Percentiles rank a stretch among this genome's conserved stretches.
These are phyloP conservation scores for Apiospora rasikravindrae DNA, from an alignment of 2,329 filamentous ascomycete species.

Conservation along the genomic window DNA sequence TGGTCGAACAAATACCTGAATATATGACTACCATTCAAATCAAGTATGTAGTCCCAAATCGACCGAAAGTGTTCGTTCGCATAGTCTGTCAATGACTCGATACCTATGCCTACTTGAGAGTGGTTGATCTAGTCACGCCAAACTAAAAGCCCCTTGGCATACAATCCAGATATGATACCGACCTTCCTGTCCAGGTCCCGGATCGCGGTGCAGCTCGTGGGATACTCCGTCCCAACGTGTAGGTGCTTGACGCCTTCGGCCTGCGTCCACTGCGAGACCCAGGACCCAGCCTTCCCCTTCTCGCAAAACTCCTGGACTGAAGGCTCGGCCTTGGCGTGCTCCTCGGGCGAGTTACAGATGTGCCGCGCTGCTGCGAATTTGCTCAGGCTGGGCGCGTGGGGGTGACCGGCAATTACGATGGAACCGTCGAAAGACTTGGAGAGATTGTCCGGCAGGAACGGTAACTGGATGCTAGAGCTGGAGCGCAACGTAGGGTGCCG, in stretches of 20 bases:
- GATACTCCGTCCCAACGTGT: constrained; percentile 39
- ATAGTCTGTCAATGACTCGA: no score
- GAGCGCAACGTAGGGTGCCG: constrained; percentile 26
- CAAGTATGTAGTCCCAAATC: no score
- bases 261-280: constrained; percentile 42
- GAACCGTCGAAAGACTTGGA: constrained; percentile 35
- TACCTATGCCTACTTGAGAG: no score
- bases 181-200: constrained; percentile 34
- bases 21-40: no score
- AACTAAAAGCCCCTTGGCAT: constrained; percentile 38
- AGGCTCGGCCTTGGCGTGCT: constrained; percentile 33
- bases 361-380: constrained; percentile 40
- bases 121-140: constrained; percentile 23
- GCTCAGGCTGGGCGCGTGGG: constrained; percentile 39
- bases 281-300: constrained; percentile 22
- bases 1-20: no score
- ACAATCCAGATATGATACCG: constrained; percentile 41
- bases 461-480: constrained; percentile 31
- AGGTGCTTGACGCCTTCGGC: constrained; percentile 35
- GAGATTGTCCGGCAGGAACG: constrained; percentile 49
- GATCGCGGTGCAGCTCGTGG: constrained; percentile 37
- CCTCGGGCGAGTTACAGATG: constrained; percentile 39
- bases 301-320: constrained; percentile 30
- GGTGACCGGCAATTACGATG: constrained; percentile 48
- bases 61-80: no score